These are phyloP conservation scores for Alternaria ethzedia DNA, from an alignment of 2,329 filamentous ascomycete genomes.

Conservation along the genomic window DNA sequence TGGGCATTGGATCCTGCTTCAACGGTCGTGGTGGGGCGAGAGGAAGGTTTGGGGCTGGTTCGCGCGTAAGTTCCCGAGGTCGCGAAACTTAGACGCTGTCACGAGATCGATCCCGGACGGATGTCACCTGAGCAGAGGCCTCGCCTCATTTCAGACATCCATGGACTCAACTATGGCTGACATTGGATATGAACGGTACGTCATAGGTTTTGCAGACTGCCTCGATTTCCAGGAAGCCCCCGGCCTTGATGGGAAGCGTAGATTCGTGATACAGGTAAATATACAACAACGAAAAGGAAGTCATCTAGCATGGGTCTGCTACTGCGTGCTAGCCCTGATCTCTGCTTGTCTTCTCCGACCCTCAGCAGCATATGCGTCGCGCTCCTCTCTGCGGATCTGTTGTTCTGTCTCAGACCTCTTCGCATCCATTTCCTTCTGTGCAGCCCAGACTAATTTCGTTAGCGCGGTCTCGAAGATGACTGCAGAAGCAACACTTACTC, in stretches of 20 bases:
- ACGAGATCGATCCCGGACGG: conserved; percentile 19
- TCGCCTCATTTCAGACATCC: neutral
- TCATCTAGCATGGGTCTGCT: conserved; percentile 4
- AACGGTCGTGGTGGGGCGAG: conserved; percentile 23
- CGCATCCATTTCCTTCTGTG: conserved; percentile 43
- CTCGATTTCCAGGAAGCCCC: neutral
- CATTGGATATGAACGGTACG: neutral
- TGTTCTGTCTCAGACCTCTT: conserved; percentile 34
- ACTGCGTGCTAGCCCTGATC: conserved; percentile 41
- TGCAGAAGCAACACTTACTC: conserved; percentile 63
- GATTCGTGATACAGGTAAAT: conserved; percentile 27
- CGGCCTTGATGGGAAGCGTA: conserved; percentile 11
- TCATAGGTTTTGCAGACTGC: neutral
- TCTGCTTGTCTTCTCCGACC: conserved; percentile 42
- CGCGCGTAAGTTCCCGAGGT: conserved; percentile 19
- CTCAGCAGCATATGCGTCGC: conserved; percentile 40
- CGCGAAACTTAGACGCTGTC: conserved; percentile 31
- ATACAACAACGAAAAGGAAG: conserved; percentile 16
- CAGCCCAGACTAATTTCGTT: conserved; percentile 42
- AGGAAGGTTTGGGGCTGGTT: conserved; percentile 18
- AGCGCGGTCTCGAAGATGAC: conserved; percentile 8
- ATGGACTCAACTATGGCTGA: neutral
- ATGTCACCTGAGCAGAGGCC: neutral
- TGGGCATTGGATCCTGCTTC: conserved; percentile 42
- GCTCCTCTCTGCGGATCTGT: conserved; percentile 39